Evolutionary conservation across 768 basidiomycete genomes (phyloP).

Genomic region (Nevesoporus exiguus): DNA sequence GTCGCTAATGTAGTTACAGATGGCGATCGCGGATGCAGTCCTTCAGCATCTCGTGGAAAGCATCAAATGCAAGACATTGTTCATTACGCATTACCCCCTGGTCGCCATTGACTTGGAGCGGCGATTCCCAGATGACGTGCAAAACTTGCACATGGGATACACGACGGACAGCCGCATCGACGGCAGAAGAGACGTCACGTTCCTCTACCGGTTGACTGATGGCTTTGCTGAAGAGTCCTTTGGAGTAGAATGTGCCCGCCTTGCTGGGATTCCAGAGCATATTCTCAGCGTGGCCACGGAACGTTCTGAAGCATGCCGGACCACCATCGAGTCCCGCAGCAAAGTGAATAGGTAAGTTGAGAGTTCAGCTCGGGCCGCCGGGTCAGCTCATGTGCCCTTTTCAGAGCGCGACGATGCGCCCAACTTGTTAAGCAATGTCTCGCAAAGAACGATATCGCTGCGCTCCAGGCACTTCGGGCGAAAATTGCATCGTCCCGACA

Average conservation of each 20-base stretch:
- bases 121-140: constrained; percentile 55
- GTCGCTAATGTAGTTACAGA: constrained; percentile 39
- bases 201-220: constrained; percentile 71
- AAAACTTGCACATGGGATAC: constrained; percentile 88
- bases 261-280: constrained; percentile 76
- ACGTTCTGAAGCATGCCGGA: constrained; percentile 54
- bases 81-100: constrained; percentile 93
- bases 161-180: constrained; percentile 64
- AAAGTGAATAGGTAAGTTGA: constrained; percentile 47
- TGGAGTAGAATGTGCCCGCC: constrained; percentile 87
- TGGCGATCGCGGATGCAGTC: constrained; percentile 85
- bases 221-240: constrained; percentile 84
- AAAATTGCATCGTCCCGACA: constrained; percentile 7
- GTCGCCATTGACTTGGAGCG: constrained; percentile 67
- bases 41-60: constrained; percentile 63
- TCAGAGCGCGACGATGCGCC: constrained; percentile 29
- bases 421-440: constrained; percentile 28
- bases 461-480: constrained; percentile 22
- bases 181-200: constrained; percentile 77
- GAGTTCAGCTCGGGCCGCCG: neutral
- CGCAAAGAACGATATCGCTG: constrained; percentile 12
- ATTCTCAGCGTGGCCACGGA: constrained; percentile 61
- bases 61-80: constrained; percentile 70
- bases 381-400: neutral
- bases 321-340: constrained; percentile 46